Evolutionary conservation across 2,329 filamentous ascomycete species (phyloP), one percentile per base, ranked within the genome.

Genomic region (Aspergillus alliaceus): DNA sequence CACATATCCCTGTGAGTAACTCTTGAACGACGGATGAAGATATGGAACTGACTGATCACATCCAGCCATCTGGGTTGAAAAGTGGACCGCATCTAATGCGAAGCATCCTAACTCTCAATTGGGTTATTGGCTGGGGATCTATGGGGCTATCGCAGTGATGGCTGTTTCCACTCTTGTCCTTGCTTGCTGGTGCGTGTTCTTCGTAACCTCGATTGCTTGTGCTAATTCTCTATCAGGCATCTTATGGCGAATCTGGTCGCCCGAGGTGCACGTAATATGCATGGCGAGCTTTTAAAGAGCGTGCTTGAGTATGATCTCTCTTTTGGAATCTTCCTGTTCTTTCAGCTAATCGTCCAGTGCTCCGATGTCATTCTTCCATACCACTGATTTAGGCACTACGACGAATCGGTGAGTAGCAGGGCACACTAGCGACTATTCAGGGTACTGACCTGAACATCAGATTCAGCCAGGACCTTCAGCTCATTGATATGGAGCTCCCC

Each of bases 401-500:
- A 29, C 54, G 18, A 62, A 56, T 22, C 54, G 64, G 20, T 56
- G 50, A 31, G 48, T 29, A 25, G 1, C 39, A n/a, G 1, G n/a
- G n/a, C n/a, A n/a, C n/a, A n/a, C n/a, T n/a, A n/a, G n/a, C n/a
- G n/a, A n/a, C n/a, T n/a, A n/a, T 25, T n/a, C 22, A 24, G 7
- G 1, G 22, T 25, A 18, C 22, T 42, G 22, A 42, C 39, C 6
- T 42, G 6, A 18, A 11, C 6, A 2, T 22, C 6, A 42, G 40
- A n/a, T 44, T 44, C 24, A 44, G 40, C 24, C 53, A 56, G 15
- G 53, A 56, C 31, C 50, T 67, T 29, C 51, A 53, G n/a, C 37
- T 66, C 20, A 42, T 60, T 2, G 62, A 68, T 22, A 56, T 42
- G 32, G 59, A 64, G 31, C 51, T 66, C 2, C 59, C 64, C 6